These are phyloP conservation scores for Filobasidium wieringae DNA, from an alignment of 768 basidiomycete species.

Conservation along the genomic window DNA sequence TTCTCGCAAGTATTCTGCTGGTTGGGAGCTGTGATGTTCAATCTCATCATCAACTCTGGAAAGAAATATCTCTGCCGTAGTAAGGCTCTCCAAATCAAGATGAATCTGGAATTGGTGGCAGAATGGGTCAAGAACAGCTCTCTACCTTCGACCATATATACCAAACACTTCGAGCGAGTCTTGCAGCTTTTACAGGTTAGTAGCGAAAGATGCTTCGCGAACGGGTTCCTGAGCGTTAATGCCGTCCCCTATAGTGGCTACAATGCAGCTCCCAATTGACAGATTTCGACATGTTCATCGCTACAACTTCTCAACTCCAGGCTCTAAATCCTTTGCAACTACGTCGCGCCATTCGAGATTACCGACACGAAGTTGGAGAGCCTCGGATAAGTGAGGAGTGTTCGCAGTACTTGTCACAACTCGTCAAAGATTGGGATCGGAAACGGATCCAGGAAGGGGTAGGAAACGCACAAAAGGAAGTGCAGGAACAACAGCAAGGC, in stretches of 20 bases:
- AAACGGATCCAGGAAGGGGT: slow-evolving; percentile 78
- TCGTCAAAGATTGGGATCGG: slow-evolving; percentile 96
- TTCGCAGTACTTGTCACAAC: slow-evolving; percentile 78
- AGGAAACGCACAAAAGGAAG: slow-evolving; percentile 54
- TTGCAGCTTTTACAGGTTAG: slow-evolving; percentile 49
- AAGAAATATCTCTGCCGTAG: slow-evolving; percentile 91
- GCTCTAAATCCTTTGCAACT: slow-evolving; percentile 90
- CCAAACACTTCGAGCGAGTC: slow-evolving; percentile 66
- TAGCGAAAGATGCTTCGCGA: slow-evolving; percentile 46
- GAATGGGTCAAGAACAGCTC: slow-evolving; percentile 69
- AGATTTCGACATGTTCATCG: slow-evolving; percentile 77
- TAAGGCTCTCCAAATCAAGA: slow-evolving; percentile 71
- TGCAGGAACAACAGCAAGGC: slow-evolving; percentile 41
- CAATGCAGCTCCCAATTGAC: slow-evolving; percentile 75
- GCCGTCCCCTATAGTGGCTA: slow-evolving; percentile 26
- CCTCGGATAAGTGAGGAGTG: slow-evolving; percentile 89
- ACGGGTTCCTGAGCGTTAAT: not conserved
- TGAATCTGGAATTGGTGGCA: slow-evolving; percentile 74
- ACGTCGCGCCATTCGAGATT: slow-evolving; percentile 80
- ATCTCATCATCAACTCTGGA: slow-evolving; percentile 45
- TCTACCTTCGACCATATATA: slow-evolving; percentile 64
- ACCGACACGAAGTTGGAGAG: slow-evolving; percentile 80
- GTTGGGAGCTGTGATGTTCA: slow-evolving; percentile 65
- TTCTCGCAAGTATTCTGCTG: slow-evolving; percentile 99
- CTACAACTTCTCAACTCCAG: slow-evolving; percentile 76